phyloP scores from a whole-genome alignment of 1,284 basidiomycete genomes.

The Naganishia liquefaciens region DNA sequence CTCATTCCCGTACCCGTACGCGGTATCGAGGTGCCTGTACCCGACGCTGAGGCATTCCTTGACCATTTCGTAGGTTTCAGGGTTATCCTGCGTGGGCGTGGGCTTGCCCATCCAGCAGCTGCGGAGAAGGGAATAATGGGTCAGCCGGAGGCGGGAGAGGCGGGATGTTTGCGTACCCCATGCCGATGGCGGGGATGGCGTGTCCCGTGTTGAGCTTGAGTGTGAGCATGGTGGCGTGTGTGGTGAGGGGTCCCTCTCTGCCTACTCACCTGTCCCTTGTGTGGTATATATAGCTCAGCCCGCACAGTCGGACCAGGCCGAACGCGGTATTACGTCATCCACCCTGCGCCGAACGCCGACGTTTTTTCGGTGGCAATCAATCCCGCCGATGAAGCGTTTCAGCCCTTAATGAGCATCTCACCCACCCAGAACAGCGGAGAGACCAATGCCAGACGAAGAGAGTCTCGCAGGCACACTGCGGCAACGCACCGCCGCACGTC shows the following conservation, averaged over 20 bases:
- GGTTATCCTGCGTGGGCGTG: conserved; percentile 35
- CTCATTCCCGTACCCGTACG: conserved; percentile 51
- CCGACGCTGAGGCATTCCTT: conserved; percentile 37
- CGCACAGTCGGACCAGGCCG: not conserved
- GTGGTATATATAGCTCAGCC: not conserved
- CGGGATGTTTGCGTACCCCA: conserved; percentile 31
- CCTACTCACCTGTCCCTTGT: no score
- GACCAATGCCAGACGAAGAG: not conserved
- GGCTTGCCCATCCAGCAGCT: conserved; percentile 40
- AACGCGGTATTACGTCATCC: not conserved
- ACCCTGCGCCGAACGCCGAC: not conserved
- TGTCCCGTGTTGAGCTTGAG: conserved; percentile 50
- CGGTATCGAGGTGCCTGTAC: conserved; percentile 43
- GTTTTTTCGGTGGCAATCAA: not conserved
- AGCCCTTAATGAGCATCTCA: no score
- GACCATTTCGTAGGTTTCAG: conserved; percentile 39
- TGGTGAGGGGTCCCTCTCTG: not conserved
- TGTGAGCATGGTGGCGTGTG: not conserved
- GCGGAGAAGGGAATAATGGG: not conserved
- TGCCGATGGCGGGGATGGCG: conserved; percentile 43
- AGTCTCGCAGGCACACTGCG: not conserved
- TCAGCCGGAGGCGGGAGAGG: not conserved
- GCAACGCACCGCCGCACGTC: conserved; percentile 3
- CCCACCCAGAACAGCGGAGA: not conserved
- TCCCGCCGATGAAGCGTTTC: no score